These are phyloP conservation scores for Taphrina populina DNA, from an alignment of 1,139 yeast species.

Conservation along the genomic window DNA sequence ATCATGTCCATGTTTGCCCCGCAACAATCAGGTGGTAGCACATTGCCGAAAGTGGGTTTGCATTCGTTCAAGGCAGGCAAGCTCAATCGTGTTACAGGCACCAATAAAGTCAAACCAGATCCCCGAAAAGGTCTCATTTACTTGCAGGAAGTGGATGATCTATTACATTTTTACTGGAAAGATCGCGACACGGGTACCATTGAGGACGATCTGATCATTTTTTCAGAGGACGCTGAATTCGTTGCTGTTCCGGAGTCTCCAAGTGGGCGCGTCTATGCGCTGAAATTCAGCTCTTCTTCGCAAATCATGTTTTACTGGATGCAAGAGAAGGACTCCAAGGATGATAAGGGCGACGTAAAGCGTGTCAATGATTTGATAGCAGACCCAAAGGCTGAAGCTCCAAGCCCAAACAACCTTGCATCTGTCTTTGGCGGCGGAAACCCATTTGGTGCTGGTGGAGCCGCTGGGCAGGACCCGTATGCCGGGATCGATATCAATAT, in stretches of 20 bases:
- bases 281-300: slow-evolving; percentile 79
- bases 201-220: slow-evolving; percentile 61
- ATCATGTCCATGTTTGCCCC: slow-evolving; percentile 16
- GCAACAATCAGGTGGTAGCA: neutral
- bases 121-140: slow-evolving; percentile 35
- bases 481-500: slow-evolving; percentile 5
- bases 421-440: neutral
- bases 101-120: slow-evolving; percentile 36
- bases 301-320: slow-evolving; percentile 87
- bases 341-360: slow-evolving; percentile 32
- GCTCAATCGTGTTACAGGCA: slow-evolving; percentile 42
- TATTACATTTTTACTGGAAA: slow-evolving; percentile 37
- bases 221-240: slow-evolving; percentile 93
- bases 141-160: slow-evolving; percentile 34
- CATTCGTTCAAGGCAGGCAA: slow-evolving; percentile 37
- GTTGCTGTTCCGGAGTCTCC: slow-evolving; percentile 58
- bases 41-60: slow-evolving; percentile 4
- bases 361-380: slow-evolving; percentile 35
- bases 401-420: slow-evolving; percentile 39
- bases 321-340: slow-evolving; percentile 54
- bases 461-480: neutral
- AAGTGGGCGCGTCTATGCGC: slow-evolving; percentile 81
- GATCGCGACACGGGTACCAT: slow-evolving; percentile 24
- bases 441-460: neutral
- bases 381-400: slow-evolving; percentile 28